phyloP scores from a whole-genome alignment of 805 yeast species.

The Yarrowia yakushimensis region DNA sequence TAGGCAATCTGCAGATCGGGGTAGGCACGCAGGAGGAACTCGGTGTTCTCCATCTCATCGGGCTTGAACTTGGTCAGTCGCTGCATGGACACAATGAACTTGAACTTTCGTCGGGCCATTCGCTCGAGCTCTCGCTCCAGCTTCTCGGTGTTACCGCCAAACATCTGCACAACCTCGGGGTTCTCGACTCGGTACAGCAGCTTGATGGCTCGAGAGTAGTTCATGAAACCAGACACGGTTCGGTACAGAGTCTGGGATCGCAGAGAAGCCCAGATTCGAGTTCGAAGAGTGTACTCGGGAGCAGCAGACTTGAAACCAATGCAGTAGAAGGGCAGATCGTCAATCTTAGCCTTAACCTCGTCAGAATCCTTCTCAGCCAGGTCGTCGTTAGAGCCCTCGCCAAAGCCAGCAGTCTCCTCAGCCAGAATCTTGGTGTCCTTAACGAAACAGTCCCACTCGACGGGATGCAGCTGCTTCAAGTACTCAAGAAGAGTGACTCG shows the following conservation, averaged over 20 bases:
- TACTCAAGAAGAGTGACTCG: conserved; percentile 92
- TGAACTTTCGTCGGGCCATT: conserved; percentile 76
- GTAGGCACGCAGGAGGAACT: conserved; percentile 62
- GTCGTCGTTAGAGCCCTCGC: conserved; percentile 43
- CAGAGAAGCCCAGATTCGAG: conserved; percentile 97
- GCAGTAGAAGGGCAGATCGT: conserved; percentile 84
- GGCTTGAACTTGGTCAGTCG: conserved; percentile 61
- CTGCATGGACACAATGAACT: conserved; percentile 84
- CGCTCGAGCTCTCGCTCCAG: conserved; percentile 88
- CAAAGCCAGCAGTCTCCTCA: conserved; percentile 84
- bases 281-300: conserved; percentile 92
- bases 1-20: conserved; percentile 79
- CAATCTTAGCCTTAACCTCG: conserved; percentile 78
- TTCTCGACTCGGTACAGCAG: conserved; percentile 90
- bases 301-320: conserved; percentile 82
- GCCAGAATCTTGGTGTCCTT: conserved; percentile 94
- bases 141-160: conserved; percentile 98
- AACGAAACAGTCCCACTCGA: conserved; percentile 97
- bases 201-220: conserved; percentile 94
- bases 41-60: conserved; percentile 66
- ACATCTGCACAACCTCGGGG: conserved; percentile 91
- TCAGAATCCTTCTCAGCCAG: conserved; percentile 56
- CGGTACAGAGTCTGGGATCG: conserved; percentile 96
- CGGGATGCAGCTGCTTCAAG: conserved; percentile 90
- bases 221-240: conserved; percentile 98